phyloP scores from a whole-genome alignment of 108 stramenopile genomes.

The Nitzschia sp. region DNA sequence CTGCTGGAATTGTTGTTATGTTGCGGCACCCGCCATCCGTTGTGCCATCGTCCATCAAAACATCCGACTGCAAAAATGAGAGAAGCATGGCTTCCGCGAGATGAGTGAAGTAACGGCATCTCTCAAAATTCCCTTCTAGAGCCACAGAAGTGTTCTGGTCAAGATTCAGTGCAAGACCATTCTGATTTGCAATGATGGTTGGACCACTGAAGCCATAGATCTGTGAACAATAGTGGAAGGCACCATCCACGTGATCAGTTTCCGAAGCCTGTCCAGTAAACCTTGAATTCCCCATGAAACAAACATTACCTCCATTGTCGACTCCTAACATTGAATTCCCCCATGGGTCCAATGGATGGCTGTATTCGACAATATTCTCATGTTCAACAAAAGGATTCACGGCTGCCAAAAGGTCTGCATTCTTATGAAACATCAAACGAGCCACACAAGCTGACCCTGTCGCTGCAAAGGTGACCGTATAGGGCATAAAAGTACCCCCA shows the following conservation, averaged over 20 bases:
- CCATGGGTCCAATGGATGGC: constrained; percentile 22
- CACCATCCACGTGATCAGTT: background rate
- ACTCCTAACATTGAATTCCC: constrained; percentile 15
- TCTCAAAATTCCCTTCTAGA: constrained; percentile 4
- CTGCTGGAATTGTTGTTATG: background rate
- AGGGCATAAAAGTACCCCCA: background rate
- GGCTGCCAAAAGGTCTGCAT: background rate
- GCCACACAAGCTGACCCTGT: constrained; percentile 12
- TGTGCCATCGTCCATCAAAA: constrained; percentile 7
- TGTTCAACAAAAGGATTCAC: constrained; percentile 15
- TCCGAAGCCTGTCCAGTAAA: background rate
- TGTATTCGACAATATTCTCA: constrained; percentile 11
- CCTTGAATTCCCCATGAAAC: constrained; percentile 4
- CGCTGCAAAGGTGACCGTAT: constrained; percentile 10
- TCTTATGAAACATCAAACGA: constrained; percentile 10
- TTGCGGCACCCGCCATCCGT: constrained; percentile 4
- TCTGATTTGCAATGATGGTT: constrained; percentile 1
- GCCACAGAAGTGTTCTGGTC: background rate
- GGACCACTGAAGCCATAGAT: constrained; percentile 17
- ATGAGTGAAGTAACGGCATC: constrained; percentile 26
- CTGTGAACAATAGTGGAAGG: constrained; percentile 10
- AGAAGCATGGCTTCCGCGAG: constrained; percentile 3
- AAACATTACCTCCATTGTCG: constrained; percentile 11
- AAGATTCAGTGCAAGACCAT: no score
- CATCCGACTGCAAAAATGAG: background rate